Evolutionary conservation across 495 filamentous ascomycete genomes (phyloP).

Genomic region (Aspergillus cristatus): DNA sequence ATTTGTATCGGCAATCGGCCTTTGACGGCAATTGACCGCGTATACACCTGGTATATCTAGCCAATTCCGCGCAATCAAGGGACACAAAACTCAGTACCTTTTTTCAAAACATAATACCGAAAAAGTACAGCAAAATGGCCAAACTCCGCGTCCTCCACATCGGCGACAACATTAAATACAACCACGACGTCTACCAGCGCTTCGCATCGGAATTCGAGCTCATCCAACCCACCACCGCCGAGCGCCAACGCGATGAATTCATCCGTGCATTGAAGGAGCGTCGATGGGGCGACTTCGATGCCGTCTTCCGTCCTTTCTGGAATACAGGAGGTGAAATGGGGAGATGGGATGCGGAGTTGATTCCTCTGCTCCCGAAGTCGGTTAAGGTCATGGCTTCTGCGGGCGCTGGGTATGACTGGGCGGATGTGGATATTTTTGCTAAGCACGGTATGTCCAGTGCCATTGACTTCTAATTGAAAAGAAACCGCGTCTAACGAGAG

Average conservation of each 20-base stretch:
- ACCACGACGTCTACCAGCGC: slow-evolving; percentile 45
- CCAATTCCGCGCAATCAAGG: no score
- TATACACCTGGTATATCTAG: no score
- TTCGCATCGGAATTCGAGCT: slow-evolving; percentile 51
- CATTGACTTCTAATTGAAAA: neutral
- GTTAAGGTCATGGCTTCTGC: slow-evolving; percentile 64
- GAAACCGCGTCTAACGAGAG: neutral
- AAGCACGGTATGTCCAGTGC: slow-evolving; percentile 45
- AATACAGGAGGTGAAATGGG: slow-evolving; percentile 74
- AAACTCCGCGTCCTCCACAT: slow-evolving; percentile 52
- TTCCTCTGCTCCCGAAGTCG: slow-evolving; percentile 51
- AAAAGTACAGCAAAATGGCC: slow-evolving; percentile 10
- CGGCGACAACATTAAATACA: slow-evolving; percentile 60
- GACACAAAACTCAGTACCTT: no score
- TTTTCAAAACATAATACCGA: neutral
- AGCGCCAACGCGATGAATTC: slow-evolving; percentile 50
- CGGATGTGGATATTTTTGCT: slow-evolving; percentile 57
- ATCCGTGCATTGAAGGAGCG: slow-evolving; percentile 51
- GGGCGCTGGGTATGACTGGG: slow-evolving; percentile 72
- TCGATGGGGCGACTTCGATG: slow-evolving; percentile 62
- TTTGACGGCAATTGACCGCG: neutral
- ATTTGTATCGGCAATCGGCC: neutral
- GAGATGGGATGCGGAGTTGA: slow-evolving; percentile 63
- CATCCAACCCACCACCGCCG: slow-evolving; percentile 40
- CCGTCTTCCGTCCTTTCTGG: slow-evolving; percentile 71